Evolutionary conservation across 768 basidiomycete species (phyloP).

Genomic region (Obba rivulosa): DNA sequence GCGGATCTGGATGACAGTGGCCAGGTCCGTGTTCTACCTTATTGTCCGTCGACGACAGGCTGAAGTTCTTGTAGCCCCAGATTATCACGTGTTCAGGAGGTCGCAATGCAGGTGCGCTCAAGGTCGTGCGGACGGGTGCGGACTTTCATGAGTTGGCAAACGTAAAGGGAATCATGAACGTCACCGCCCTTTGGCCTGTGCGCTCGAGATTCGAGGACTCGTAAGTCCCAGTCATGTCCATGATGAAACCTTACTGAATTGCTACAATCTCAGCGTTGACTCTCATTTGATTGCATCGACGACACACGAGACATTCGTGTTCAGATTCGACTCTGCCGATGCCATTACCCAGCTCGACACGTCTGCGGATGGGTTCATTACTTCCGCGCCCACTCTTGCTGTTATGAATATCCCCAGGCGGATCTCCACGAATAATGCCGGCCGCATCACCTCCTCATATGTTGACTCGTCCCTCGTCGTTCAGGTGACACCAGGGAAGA

Average conservation of each 20-base stretch:
- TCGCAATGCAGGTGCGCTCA: conserved; percentile 68
- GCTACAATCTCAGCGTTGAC: conserved; percentile 34
- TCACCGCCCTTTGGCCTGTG: conserved; percentile 62
- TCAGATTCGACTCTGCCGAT: conserved; percentile 45
- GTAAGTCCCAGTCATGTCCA: conserved; percentile 33
- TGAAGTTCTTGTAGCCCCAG: conserved; percentile 44
- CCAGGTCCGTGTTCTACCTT: conserved; percentile 43
- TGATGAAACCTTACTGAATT: not conserved
- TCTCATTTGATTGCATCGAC: conserved; percentile 60
- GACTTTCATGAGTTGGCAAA: conserved; percentile 64
- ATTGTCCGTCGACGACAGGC: not conserved
- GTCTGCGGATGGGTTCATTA: conserved; percentile 38
- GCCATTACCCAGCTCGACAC: conserved; percentile 35
- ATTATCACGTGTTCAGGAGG: conserved; percentile 86
- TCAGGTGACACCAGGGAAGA: conserved; percentile 63
- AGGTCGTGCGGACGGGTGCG: conserved; percentile 76
- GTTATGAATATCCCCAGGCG: conserved; percentile 50
- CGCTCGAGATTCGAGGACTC: conserved; percentile 38
- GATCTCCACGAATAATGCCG: conserved; percentile 12
- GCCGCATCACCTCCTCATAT: conserved; percentile 25
- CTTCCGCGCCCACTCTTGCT: conserved; percentile 53
- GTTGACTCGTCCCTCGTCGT: conserved; percentile 52
- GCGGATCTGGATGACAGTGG: conserved; percentile 68
- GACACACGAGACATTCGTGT: conserved; percentile 45
- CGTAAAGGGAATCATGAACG: conserved; percentile 49